Evolutionary conservation across 495 filamentous ascomycete genomes (phyloP), one percentile per base, ranked within the genome.

Genomic region (Aspergillus homomorphus): DNA sequence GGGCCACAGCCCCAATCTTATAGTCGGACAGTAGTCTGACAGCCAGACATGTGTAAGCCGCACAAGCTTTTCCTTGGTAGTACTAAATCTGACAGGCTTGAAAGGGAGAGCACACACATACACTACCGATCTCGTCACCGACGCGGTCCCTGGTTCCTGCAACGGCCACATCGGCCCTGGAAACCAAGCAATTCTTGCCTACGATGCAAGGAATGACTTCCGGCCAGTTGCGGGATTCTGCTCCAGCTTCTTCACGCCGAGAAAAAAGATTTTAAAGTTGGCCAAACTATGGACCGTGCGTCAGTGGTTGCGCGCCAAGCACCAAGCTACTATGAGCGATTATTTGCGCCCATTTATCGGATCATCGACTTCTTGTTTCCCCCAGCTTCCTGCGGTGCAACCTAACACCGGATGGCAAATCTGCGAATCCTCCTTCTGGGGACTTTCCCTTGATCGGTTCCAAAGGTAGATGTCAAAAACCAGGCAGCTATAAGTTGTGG

Each of bases 241-340:
- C 4, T 38, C 33, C 33, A 12, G 33, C 10, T 7, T 38, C 33
- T 38, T 7, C 33, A 38, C 33, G 33, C 5, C 15, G 33, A 38
- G 4, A 38, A 38, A 38, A 12, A 38, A 14, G 6, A 2, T 38
- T 14, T 38, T 51, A 30, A 28, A 51, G 48, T 28, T 51, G 14
- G 28, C 28, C 48, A 51, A 51, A 30, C 48, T 51, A 51, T 51
- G 48, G 24, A 51, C 48, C 48, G 48, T 51, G 48, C 48, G 48
- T 51, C 48, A 51, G 48, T 30, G 48, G 48, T 28, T 51, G 48
- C 16, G 48, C 19, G 23, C 5, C 48, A 18, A 30, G 28, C 23
- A 33, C 7, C 10, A 51, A 24, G 21, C 30, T 23, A 51, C 23
- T 51, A 51, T 51, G 48, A 51, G 48, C 48, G 48, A 51, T 51